A percentile compares a stretch with the other conserved stretches of the same genome.
phyloP scores from a whole-genome alignment of 139 green algal genomes.

The Astrephomene gubernaculifera region DNA sequence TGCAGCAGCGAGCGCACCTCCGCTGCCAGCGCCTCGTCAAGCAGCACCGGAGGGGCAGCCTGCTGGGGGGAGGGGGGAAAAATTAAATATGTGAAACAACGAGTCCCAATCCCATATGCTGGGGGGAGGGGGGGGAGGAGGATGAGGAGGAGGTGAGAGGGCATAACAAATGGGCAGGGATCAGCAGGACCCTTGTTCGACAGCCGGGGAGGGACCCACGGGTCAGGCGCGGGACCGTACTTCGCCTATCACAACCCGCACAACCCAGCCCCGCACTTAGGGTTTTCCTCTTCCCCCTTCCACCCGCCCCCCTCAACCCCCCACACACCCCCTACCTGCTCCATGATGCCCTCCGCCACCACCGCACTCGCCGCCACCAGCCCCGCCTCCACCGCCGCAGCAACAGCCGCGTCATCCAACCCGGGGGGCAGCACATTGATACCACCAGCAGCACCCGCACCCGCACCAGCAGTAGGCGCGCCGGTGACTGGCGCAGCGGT shows the following conservation, averaged over 20 bases:
- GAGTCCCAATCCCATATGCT: too few relatives aligned
- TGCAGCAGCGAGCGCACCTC: neutral
- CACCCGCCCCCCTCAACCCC: neutral
- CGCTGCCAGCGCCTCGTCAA: neutral
- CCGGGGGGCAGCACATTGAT: too few relatives aligned
- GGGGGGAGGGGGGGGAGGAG: too few relatives aligned
- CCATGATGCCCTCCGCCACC: slow-evolving; percentile 15
- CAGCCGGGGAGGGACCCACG: too few relatives aligned
- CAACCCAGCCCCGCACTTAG: too few relatives aligned
- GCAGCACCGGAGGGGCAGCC: neutral
- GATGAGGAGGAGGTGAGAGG: too few relatives aligned
- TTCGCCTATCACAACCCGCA: too few relatives aligned
- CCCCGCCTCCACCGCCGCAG: neutral
- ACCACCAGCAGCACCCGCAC: neutral
- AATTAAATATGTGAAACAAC: neutral
- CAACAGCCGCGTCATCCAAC: too few relatives aligned
- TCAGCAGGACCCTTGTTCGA: too few relatives aligned
- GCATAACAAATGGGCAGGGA: too few relatives aligned
- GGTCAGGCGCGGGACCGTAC: too few relatives aligned
- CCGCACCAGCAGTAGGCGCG: neutral
- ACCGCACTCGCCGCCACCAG: slow-evolving; percentile 36
- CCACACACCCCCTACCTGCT: neutral
- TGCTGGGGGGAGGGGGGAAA: neutral
- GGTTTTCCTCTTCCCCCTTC: neutral
- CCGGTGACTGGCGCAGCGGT: neutral